Evolutionary conservation across 139 green algal species (phyloP).

Genomic region (Tetradesmus lagerheimii): DNA sequence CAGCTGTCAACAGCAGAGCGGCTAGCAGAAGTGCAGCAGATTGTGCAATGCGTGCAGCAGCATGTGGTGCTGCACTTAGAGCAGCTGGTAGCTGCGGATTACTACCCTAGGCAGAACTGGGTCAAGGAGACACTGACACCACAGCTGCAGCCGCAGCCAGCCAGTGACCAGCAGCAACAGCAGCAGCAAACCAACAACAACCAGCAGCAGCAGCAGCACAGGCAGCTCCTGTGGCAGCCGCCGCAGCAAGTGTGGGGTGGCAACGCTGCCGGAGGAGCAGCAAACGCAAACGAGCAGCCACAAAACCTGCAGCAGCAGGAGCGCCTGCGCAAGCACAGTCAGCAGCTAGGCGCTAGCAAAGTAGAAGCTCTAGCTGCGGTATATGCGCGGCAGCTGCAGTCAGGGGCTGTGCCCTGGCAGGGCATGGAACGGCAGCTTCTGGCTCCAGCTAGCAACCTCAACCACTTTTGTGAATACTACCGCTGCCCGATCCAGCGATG

Average conservation of each 20-base stretch:
- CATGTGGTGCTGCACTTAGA: slow-evolving; percentile 13
- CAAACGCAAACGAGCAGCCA: neutral
- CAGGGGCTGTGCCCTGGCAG: neutral
- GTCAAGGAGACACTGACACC: slow-evolving; percentile 2
- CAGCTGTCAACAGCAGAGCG: slow-evolving; percentile 1
- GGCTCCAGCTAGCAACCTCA: slow-evolving; percentile 7
- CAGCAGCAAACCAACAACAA: neutral
- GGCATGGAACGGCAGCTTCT: slow-evolving; percentile 13
- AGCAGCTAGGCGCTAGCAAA: neutral
- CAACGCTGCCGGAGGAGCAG: neutral
- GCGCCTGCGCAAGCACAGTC: slow-evolving; percentile 10
- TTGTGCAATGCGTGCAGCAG: neutral
- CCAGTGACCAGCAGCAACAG: neutral
- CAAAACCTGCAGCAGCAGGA: slow-evolving; percentile 21
- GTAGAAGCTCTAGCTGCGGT: slow-evolving; percentile 7
- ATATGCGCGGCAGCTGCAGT: slow-evolving; percentile 42
- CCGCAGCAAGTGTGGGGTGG: neutral
- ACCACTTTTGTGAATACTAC: neutral
- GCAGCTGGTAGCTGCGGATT: slow-evolving; percentile 24
- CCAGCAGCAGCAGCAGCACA: slow-evolving; percentile 20
- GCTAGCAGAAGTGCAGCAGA: neutral
- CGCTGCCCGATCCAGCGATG: neutral
- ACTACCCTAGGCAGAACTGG: neutral
- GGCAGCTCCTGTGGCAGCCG: neutral
- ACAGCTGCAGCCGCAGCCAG: neutral